Conservation (phyloP, 2,329 filamentous ascomycete species). For the Stachybotrys elegans region DNA sequence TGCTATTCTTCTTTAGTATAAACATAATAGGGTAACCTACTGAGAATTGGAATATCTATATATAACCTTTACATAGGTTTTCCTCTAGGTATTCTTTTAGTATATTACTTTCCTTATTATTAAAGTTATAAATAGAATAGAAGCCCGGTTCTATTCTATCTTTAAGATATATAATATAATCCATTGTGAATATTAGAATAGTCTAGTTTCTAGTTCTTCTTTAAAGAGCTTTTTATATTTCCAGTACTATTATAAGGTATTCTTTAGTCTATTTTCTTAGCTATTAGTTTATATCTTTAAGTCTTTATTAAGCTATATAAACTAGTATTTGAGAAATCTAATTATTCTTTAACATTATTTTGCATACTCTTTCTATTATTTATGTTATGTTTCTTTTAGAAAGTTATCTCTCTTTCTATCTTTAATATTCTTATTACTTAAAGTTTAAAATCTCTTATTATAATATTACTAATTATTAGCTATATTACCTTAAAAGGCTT, state of each 20-base stretch:
- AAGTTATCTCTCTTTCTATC: too few relatives aligned
- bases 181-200: conserved; percentile 7
- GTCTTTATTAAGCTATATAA: too few relatives aligned
- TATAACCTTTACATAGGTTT: conserved; percentile 12
- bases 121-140: conserved; percentile 9
- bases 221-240: conserved; percentile 12
- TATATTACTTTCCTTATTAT: conserved; percentile 5
- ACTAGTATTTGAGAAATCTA: too few relatives aligned
- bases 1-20: conserved; percentile 14
- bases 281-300: not conserved
- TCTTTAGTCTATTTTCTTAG: conserved; percentile 6
- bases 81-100: conserved; percentile 5
- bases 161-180: conserved; percentile 8
- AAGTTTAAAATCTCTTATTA: too few relatives aligned
- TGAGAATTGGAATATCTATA: conserved; percentile 6
- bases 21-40: conserved; percentile 12
- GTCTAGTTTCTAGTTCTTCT: conserved; percentile 8
- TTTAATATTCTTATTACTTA: too few relatives aligned
- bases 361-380: too few relatives aligned
- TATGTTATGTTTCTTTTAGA: too few relatives aligned
- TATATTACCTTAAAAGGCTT: too few relatives aligned
- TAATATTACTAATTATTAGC: not conserved
- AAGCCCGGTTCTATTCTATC: not conserved
- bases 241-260: conserved; percentile 9
- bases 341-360: too few relatives aligned